phyloP scores from a whole-genome alignment of 306 rosid species.

The Rosa multiflora region DNA sequence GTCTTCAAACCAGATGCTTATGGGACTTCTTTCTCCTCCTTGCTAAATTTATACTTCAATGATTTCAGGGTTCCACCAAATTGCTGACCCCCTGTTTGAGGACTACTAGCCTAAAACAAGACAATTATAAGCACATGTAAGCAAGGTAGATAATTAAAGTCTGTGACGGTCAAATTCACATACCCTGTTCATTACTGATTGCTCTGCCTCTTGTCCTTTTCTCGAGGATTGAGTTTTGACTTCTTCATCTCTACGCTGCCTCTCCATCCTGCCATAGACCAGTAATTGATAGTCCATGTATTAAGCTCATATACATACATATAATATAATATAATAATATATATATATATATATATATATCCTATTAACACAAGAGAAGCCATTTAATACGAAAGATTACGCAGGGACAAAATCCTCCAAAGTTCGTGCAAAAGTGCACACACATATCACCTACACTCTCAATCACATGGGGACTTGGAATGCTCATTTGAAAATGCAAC shows the following conservation, averaged over 20 bases:
- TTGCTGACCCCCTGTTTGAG: slow-evolving; percentile 61
- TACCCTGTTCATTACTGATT: slow-evolving; percentile 73
- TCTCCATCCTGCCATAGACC: slow-evolving; percentile 74
- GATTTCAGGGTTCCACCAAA: slow-evolving; percentile 90
- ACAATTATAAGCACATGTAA: slow-evolving; percentile 19
- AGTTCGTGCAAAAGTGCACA: not conserved
- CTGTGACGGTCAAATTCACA: slow-evolving; percentile 3
- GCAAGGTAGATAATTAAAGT: slow-evolving; percentile 5
- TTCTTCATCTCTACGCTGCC: slow-evolving; percentile 96
- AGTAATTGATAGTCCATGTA: slow-evolving; percentile 2
- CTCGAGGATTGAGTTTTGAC: slow-evolving; percentile 67
- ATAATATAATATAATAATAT: not conserved
- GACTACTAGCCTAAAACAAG: slow-evolving; percentile 72
- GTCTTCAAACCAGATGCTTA: slow-evolving; percentile 87
- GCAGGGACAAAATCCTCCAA: not conserved
- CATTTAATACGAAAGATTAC: not conserved
- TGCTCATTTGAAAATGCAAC: not conserved
- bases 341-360: not conserved
- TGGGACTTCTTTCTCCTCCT: slow-evolving; percentile 74
- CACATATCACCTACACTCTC: not conserved
- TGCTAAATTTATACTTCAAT: slow-evolving; percentile 79
- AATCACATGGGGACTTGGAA: not conserved
- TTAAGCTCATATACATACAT: not conserved
- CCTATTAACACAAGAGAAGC: not conserved
- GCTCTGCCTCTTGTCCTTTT: slow-evolving; percentile 85